Conservation (phyloP, 2,329 filamentous ascomycete genomes). For the Biscogniauxia mediterranea region DNA sequence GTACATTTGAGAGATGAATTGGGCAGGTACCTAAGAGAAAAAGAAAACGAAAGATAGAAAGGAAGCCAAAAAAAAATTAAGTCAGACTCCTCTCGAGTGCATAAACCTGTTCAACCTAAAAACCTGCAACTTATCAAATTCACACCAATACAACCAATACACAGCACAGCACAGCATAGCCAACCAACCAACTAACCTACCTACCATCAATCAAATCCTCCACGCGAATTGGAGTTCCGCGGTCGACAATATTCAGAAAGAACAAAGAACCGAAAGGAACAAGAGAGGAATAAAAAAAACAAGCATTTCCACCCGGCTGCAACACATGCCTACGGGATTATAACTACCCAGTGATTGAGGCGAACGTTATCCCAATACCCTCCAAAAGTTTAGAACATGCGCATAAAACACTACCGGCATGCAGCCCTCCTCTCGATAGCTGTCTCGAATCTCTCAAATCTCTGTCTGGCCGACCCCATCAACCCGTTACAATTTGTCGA, state of each 20-base stretch:
- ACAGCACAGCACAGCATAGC: too few relatives aligned
- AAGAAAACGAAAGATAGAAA: neutral
- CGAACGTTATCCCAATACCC: neutral
- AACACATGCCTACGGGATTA: neutral
- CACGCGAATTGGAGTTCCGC: neutral
- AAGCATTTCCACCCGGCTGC: neutral
- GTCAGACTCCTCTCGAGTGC: neutral
- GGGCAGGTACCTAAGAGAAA: neutral
- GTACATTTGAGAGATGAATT: neutral
- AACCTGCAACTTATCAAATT: neutral
- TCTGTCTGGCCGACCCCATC: conserved; percentile 18
- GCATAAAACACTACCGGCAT: conserved; percentile 17
- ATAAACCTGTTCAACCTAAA: neutral
- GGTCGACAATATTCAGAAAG: neutral
- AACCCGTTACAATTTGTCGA: conserved; percentile 26
- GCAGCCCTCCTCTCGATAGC: conserved; percentile 17
- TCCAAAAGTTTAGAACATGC: conserved; percentile 20
- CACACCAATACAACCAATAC: neutral
- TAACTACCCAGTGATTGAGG: neutral
- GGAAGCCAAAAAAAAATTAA: neutral
- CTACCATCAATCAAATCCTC: neutral
- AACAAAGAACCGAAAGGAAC: neutral
- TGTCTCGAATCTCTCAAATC: conserved; percentile 13
- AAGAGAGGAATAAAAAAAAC: neutral
- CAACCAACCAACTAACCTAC: too few relatives aligned